Conservation (phyloP, 495 filamentous ascomycete species). For the Penicillium canescens region DNA sequence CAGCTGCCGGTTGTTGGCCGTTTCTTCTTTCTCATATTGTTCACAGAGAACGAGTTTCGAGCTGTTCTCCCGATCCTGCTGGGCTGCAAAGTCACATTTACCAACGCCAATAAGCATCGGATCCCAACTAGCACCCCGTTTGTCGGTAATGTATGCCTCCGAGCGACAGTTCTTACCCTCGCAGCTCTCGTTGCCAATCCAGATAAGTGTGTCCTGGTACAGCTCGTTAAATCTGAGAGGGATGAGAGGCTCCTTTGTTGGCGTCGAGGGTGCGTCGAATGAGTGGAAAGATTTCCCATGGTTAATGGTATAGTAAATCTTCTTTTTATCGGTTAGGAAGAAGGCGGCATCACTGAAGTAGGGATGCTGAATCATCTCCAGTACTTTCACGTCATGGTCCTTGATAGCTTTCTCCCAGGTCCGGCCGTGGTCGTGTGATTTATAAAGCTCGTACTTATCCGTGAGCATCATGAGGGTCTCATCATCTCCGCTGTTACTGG, state of each 20-base stretch:
- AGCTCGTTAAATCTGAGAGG: slow-evolving; percentile 78
- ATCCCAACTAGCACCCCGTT: slow-evolving; percentile 77
- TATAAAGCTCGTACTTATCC: slow-evolving; percentile 58
- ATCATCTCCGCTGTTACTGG: slow-evolving; percentile 59
- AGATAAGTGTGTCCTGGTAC: slow-evolving; percentile 83
- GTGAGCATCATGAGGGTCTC: slow-evolving; percentile 88
- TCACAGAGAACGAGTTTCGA: slow-evolving; percentile 80
- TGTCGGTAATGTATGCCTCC: slow-evolving; percentile 67
- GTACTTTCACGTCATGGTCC: slow-evolving; percentile 49
- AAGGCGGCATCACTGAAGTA: slow-evolving; percentile 82
- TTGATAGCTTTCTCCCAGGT: slow-evolving; percentile 66
- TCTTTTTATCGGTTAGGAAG: slow-evolving; percentile 69
- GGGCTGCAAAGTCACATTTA: slow-evolving; percentile 79
- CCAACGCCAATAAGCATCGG: slow-evolving; percentile 64
- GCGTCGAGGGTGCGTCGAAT: slow-evolving; percentile 60
- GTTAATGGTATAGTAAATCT: slow-evolving; percentile 76
- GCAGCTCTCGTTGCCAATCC: slow-evolving; percentile 72
- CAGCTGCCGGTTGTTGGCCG: slow-evolving; percentile 61
- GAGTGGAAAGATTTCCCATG: slow-evolving; percentile 65
- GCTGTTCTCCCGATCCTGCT: slow-evolving; percentile 58
- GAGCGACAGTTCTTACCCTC: slow-evolving; percentile 58
- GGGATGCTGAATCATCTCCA: slow-evolving; percentile 68
- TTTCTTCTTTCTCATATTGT: slow-evolving; percentile 62
- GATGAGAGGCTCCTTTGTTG: slow-evolving; percentile 40
- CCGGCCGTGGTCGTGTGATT: slow-evolving; percentile 84